phyloP scores from a whole-genome alignment of 768 basidiomycete genomes.

The Basidioascus undulatus region DNA sequence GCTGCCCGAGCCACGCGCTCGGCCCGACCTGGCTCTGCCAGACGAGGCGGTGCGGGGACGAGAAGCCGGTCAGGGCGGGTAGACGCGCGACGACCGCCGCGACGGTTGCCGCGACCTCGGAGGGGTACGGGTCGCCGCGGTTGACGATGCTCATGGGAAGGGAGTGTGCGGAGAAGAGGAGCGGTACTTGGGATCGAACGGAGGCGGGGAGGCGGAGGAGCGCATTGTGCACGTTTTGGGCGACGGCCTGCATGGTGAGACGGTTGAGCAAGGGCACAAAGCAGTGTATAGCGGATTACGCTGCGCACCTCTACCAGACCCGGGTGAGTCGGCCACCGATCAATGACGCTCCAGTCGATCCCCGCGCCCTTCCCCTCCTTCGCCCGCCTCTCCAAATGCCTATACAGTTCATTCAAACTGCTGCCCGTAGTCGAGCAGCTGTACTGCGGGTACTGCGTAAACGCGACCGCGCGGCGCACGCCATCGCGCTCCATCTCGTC shows the following conservation, averaged over 20 bases:
- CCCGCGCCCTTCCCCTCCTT: slow-evolving; percentile 27
- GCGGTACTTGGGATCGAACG: slow-evolving; percentile 43
- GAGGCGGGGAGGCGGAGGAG: slow-evolving; percentile 52
- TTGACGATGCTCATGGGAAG: slow-evolving; percentile 95
- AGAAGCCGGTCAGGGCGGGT: too few species aligned
- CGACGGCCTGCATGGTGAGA: slow-evolving; percentile 39
- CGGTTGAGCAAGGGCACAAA: neutral
- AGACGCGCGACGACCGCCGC: slow-evolving; percentile 78
- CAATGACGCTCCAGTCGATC: slow-evolving; percentile 90
- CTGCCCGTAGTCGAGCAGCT: slow-evolving; percentile 95
- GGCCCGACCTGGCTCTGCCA: slow-evolving; percentile 99
- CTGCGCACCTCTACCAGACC: slow-evolving; percentile 70
- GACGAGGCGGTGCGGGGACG: slow-evolving; percentile 69
- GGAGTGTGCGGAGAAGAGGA: slow-evolving; percentile 93
- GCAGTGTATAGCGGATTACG: neutral
- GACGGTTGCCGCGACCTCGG: slow-evolving; percentile 86
- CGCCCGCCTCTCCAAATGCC: slow-evolving; percentile 15
- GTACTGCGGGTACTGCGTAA: slow-evolving; percentile 97
- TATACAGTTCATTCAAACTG: slow-evolving; percentile 76
- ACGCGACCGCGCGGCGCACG: slow-evolving; percentile 75
- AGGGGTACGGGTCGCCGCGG: slow-evolving; percentile 88
- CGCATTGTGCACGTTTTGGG: slow-evolving; percentile 63
- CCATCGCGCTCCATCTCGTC: slow-evolving; percentile 70
- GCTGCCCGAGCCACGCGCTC: slow-evolving; percentile 93
- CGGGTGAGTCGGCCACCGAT: slow-evolving; percentile 87